Conservation (phyloP, 129 eudicot genomes). For the Kitagawia praeruptora region DNA sequence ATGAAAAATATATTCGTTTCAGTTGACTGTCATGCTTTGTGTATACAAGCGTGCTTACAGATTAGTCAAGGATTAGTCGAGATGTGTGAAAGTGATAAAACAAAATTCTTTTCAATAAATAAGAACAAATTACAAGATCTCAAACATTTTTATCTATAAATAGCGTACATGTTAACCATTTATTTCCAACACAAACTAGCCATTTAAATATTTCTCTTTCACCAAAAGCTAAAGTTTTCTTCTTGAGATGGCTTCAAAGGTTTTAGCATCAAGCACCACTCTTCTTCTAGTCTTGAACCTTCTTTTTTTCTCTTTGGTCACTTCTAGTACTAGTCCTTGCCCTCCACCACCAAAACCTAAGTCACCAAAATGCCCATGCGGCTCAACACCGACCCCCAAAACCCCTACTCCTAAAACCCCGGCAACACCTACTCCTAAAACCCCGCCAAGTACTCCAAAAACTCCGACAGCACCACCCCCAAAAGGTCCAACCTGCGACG, state of each 20-base stretch:
- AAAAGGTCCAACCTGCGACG: background rate
- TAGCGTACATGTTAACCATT: background rate
- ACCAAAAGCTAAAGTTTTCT: background rate
- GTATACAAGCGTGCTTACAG: no score
- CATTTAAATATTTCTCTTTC: background rate
- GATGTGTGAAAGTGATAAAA: no score
- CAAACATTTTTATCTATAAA: background rate
- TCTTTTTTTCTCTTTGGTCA: slow-evolving; percentile 6
- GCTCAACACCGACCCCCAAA: background rate
- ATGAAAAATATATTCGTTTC: no score
- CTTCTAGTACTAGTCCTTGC: background rate
- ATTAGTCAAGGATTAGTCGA: no score
- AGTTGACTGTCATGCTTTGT: no score
- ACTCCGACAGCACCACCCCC: background rate
- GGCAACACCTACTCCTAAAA: background rate
- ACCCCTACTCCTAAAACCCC: background rate
- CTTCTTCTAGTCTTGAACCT: background rate
- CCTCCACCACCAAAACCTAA: background rate
- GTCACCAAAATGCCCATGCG: background rate
- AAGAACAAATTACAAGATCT: background rate
- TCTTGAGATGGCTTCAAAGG: slow-evolving; percentile 1
- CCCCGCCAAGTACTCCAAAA: background rate
- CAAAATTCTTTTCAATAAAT: background rate
- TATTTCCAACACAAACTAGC: background rate
- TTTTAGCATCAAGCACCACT: background rate